Conservation (phyloP, 345 rosid genomes). For the Citrus trifoliata region DNA sequence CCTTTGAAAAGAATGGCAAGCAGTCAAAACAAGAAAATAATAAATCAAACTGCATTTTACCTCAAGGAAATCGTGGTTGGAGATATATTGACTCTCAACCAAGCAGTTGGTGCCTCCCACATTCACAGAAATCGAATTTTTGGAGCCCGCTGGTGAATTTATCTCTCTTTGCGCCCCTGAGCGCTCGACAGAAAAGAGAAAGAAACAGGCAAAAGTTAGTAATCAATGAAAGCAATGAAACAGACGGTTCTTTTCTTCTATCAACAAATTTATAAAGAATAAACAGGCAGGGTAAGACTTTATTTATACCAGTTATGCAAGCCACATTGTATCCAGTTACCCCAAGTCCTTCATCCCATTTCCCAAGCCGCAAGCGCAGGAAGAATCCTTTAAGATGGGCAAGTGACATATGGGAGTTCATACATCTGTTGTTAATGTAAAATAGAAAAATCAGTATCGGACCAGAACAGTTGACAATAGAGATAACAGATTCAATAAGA, state of each 20-base stretch:
- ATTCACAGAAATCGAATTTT: conserved; percentile 39
- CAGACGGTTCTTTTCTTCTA: neutral
- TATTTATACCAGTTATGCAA: conserved; percentile 56
- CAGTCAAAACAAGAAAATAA: neutral
- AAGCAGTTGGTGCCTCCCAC: conserved; percentile 57
- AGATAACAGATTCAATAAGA: neutral
- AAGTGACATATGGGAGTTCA: conserved; percentile 40
- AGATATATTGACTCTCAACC: conserved; percentile 73
- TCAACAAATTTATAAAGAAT: neutral
- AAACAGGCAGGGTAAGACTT: neutral
- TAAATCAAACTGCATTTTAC: conserved; percentile 24
- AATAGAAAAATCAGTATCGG: neutral
- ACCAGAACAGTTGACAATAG: neutral
- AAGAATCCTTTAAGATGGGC: conserved; percentile 67
- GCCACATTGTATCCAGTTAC: conserved; percentile 80
- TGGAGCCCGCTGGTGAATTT: conserved; percentile 16
- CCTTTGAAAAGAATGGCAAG: neutral
- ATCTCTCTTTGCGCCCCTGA: conserved; percentile 35
- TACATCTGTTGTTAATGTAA: conserved; percentile 47
- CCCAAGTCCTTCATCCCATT: conserved; percentile 68
- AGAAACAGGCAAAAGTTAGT: neutral
- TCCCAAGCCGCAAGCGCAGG: conserved; percentile 77
- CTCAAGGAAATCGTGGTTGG: conserved; percentile 84
- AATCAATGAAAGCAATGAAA: neutral
- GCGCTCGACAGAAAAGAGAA: neutral